A percentile compares a stretch with the other conserved stretches of the same genome.
phyloP scores from a whole-genome alignment of 768 basidiomycete species.

The Leccinum fibrillosum region DNA sequence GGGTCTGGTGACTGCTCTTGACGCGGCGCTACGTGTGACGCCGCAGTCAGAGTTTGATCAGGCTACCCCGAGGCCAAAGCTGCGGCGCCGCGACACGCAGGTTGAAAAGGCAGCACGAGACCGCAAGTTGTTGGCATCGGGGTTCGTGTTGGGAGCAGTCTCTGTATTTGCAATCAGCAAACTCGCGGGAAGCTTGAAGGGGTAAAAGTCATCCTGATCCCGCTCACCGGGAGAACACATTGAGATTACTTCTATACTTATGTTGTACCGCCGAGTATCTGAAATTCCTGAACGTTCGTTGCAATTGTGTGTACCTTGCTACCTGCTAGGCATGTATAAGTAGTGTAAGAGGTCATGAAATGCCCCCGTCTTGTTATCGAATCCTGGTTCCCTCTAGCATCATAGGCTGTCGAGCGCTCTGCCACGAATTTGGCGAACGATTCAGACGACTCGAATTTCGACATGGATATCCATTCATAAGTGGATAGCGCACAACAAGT shows the following conservation, averaged over 20 bases:
- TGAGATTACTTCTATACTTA: too few species aligned
- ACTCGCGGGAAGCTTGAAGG: background rate
- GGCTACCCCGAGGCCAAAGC: conserved; percentile 10
- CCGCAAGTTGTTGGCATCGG: conserved; percentile 14
- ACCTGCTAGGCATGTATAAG: too few species aligned
- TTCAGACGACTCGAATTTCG: background rate
- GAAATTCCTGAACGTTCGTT: too few species aligned
- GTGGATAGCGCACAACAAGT: background rate
- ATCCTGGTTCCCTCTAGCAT: too few species aligned
- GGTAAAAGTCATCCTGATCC: background rate
- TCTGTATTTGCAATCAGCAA: background rate
- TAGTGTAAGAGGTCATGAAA: too few species aligned
- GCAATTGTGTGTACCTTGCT: too few species aligned
- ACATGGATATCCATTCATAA: background rate
- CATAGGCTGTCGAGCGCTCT: too few species aligned
- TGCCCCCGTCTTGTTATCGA: too few species aligned
- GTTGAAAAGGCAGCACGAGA: background rate
- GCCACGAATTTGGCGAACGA: too few species aligned
- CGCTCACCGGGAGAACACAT: background rate
- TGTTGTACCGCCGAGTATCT: too few species aligned
- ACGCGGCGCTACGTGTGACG: conserved; percentile 5
- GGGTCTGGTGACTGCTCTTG: conserved; percentile 36
- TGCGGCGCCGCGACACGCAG: conserved; percentile 2
- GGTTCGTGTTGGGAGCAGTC: conserved; percentile 18
- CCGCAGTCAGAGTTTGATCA: conserved; percentile 19